Conservation (phyloP, 2,329 filamentous ascomycete species). For the Amphichorda felina region DNA sequence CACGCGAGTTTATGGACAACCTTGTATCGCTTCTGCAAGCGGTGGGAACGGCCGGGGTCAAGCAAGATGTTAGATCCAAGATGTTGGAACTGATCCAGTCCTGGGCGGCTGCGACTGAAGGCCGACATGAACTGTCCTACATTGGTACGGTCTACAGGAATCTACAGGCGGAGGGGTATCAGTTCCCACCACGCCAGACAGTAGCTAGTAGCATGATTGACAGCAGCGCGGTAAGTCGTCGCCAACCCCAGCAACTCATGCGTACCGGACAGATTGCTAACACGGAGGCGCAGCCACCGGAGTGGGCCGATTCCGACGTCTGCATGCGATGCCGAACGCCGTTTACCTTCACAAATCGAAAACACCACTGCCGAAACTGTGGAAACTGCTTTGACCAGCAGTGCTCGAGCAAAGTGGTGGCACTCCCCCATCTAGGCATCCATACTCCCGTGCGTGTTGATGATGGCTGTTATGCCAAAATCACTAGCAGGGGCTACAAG, state of each 20-base stretch:
- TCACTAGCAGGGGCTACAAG: constrained; percentile 56
- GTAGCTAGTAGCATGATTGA: constrained; percentile 97
- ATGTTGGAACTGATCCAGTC: constrained; percentile 89
- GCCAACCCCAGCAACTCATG: background rate
- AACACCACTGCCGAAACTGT: constrained; percentile 96
- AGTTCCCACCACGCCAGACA: constrained; percentile 76
- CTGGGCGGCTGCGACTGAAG: constrained; percentile 85
- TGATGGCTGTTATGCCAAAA: constrained; percentile 85
- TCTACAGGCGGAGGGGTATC: constrained; percentile 74
- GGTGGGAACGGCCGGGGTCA: constrained; percentile 61
- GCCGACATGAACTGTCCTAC: constrained; percentile 71
- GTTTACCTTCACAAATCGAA: constrained; percentile 96
- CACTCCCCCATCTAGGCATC: constrained; percentile 87
- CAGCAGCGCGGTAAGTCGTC: constrained; percentile 69
- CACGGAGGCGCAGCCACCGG: constrained; percentile 56
- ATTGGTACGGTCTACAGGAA: constrained; percentile 78
- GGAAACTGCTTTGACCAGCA: constrained; percentile 95
- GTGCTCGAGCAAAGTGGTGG: constrained; percentile 80
- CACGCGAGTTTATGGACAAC: constrained; percentile 97
- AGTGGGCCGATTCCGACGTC: constrained; percentile 96
- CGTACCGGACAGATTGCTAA: background rate
- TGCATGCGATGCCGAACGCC: constrained; percentile 95
- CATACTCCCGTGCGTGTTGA: constrained; percentile 85
- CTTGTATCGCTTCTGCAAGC: constrained; percentile 80
- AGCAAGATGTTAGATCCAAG: constrained; percentile 76